Base-by-base conservation (phyloP, 768 basidiomycete genomes). In the Termitomyces sp. region DNA sequence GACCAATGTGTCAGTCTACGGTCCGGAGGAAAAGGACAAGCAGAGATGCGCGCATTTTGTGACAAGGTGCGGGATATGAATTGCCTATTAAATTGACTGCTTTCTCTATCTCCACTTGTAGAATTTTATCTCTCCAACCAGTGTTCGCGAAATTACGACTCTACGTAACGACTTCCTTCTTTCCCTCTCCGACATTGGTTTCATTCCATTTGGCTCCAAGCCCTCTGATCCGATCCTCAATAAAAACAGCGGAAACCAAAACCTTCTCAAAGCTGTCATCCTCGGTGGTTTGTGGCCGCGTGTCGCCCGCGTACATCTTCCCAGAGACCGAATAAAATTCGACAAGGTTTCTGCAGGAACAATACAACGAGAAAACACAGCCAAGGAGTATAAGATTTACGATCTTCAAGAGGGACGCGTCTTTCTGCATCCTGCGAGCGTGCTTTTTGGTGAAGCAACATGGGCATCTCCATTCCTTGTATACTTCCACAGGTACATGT, bases 261-360 rank as follows among this genome's bases (percentile, higher is more conserved):
- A 90, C 69, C 81, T 98, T 28, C 74, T 97, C 67, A 96, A 96
- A 72, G 85, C 87, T 7, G 83, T 95, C 63, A 80, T 97, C 38
- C 83, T 94, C 13, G 94, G 92, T 8, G 94, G 93, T 2, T 80
- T 96, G 22, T 95, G 92, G 84, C 94, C 93, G 2, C 85, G 89
- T 33, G 83, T 95, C 53, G 92, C 88, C 0, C 84, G 86, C 55
- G 86, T 96, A 24, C 81, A 85, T 63, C 79, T 95, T 20, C 22
- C 94, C 92, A 1, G 76, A 79, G 59, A 84, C 85, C 16, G 86
- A 84, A 84, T 90, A 69, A 91, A 90, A 71, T 98, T 92, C 69
- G 92, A 96, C 75, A 86, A 89, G 67, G 83, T 94, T 1, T 89
- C 91, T 63, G 86, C 86, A 7, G 96, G 96, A 1, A 85, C 93